A percentile compares a stretch with the other conserved stretches of the same genome.
Evolutionary conservation across 495 filamentous ascomycete species (phyloP).

Genomic region (Podospora comata): DNA sequence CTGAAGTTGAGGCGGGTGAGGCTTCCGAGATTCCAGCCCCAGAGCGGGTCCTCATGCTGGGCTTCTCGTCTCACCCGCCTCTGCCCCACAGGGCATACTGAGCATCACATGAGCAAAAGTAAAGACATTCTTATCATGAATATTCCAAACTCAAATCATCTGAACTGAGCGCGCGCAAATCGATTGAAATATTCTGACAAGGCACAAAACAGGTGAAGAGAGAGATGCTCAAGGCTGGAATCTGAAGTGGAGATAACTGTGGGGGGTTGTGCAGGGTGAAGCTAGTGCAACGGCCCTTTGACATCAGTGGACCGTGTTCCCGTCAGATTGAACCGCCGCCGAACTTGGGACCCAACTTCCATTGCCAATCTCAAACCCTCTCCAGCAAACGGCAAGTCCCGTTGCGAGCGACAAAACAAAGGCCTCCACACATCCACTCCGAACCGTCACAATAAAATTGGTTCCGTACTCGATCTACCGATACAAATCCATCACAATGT

Average conservation of each 20-base stretch:
- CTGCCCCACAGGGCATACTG: neutral
- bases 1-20: neutral
- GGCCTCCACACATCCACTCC: neutral
- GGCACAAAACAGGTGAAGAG: no score
- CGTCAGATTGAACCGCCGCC: neutral
- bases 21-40: neutral
- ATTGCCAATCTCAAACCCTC: neutral
- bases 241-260: no score
- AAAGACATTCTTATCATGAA: neutral
- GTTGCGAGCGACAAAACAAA: neutral
- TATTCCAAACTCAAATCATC: no score
- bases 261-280: no score
- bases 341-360: neutral
- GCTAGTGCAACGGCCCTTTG: neutral
- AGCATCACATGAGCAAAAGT: neutral
- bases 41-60: slow-evolving; percentile 4
- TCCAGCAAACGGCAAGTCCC: neutral
- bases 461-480: neutral
- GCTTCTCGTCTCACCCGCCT: neutral
- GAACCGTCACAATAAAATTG: neutral
- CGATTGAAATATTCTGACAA: no score
- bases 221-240: no score
- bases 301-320: neutral
- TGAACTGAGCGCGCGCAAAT: no score
- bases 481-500: neutral